Evolutionary conservation across 331 rosid species (phyloP), one percentile per base, ranked within the genome.

Genomic region (Quercus phellos): DNA sequence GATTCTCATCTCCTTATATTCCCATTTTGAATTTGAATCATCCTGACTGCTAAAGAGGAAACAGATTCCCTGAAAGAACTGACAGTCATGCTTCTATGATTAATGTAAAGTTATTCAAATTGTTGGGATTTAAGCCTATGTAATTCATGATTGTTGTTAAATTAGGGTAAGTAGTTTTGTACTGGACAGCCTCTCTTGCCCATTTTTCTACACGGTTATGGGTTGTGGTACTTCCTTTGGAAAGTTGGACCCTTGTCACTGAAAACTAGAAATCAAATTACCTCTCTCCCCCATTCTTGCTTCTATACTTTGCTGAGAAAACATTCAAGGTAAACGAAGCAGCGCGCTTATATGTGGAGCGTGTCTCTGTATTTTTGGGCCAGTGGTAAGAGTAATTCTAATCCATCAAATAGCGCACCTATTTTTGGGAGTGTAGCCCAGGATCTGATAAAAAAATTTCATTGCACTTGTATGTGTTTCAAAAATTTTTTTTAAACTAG

Each of bases 31-130:
- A 70, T 74, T 56, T 60, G 78, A 61, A 56, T 46, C 59, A 30
- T 70, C 54, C 34, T 74, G 80, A 80, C 63, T 26, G 74, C 84
- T 14, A 50, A 51, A 53, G 51, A 56, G 79, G 79, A 76, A 76
- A 32, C 58, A 3, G 70, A 61, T 16, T 70, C 72, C 53, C 58
- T 30, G 53, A 59, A 68, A n/a, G 55, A 51, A 18, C 76, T 42
- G 75, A 85, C 80, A 63, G 75, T 73, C 70, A 74, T 70, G 86
- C 72, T 56, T 61, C 56, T 16, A 58, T 70, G 77, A 54, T 70
- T 81, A 26, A 70, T 83, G 84, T 83, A 79, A 85, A 90, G 81
- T 85, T 75, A 77, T 79, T 81, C 82, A 79, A 84, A 78, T 68
- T 78, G 84, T 78, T 85, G 75, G 78, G 56, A 74, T 70, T 78